Percentiles rank a stretch among this genome's conserved stretches.
Conservation (phyloP, 495 filamentous ascomycete genomes). For the Barbatosphaeria neglecta region DNA sequence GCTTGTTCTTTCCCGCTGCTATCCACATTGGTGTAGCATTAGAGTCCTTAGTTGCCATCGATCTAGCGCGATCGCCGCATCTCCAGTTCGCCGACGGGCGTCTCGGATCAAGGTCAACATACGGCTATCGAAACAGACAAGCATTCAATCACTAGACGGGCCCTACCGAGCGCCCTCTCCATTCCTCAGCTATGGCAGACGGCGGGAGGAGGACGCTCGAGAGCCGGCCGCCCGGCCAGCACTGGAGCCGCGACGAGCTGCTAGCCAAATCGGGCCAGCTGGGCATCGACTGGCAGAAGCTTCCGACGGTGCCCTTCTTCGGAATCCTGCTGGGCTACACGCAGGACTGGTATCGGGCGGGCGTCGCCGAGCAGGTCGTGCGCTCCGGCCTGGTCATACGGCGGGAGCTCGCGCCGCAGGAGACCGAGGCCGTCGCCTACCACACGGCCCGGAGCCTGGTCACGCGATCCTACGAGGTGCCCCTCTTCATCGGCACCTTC, state of each 20-base stretch:
- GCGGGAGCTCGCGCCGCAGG: conserved; percentile 2
- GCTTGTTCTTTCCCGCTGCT: too few species aligned
- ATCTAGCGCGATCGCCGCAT: too few species aligned
- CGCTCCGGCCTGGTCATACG: background rate
- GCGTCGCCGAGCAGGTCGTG: background rate
- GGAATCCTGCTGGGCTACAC: conserved; percentile 3
- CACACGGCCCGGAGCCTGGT: background rate
- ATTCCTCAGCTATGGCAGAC: too few species aligned
- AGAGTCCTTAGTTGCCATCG: too few species aligned
- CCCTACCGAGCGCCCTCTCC: too few species aligned
- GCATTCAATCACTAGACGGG: too few species aligned
- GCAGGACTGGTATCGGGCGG: background rate
- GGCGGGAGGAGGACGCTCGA: background rate
- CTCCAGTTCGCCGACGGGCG: too few species aligned
- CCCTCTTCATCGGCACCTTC: conserved; percentile 1
- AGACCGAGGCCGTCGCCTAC: conserved; percentile 7
- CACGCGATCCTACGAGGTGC: conserved; percentile 2
- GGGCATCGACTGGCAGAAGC: conserved; percentile 5
- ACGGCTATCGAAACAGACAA: too few species aligned
- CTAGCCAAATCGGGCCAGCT: background rate
- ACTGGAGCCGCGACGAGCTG: background rate
- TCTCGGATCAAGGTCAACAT: too few species aligned
- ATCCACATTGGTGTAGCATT: too few species aligned
- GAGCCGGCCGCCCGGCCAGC: background rate
- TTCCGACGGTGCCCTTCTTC: conserved; percentile 8